These are phyloP conservation scores for Geoglossum cookeanum DNA, from an alignment of 2,329 filamentous ascomycete species.

Conservation along the genomic window DNA sequence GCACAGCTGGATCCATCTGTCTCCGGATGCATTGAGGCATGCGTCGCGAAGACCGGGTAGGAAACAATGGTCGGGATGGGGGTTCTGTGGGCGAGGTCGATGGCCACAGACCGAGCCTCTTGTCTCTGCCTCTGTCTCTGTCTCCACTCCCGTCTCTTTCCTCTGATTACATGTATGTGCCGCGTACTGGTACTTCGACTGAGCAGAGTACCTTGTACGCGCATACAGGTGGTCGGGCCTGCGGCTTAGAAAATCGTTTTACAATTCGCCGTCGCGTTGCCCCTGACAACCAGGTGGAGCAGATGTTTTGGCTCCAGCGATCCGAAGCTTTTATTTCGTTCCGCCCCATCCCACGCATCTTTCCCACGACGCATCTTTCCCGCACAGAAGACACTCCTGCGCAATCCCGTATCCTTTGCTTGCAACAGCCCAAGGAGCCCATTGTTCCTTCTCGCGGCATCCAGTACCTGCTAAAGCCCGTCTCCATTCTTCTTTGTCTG, in stretches of 20 bases:
- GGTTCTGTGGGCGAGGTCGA: neutral
- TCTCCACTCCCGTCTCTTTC: too few relatives aligned
- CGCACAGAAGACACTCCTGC: neutral
- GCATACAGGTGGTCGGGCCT: neutral
- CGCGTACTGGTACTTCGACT: too few relatives aligned
- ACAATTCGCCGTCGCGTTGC: neutral
- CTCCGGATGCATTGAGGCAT: conserved; percentile 18
- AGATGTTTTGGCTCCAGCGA: neutral
- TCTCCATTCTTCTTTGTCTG: too few relatives aligned
- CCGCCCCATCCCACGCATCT: neutral
- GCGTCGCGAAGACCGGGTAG: conserved; percentile 1
- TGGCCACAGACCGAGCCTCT: neutral
- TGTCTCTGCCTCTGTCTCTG: neutral
- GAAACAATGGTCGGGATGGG: neutral
- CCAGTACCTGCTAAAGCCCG: neutral
- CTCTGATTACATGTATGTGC: too few relatives aligned
- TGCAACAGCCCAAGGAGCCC: neutral
- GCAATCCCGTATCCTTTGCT: neutral
- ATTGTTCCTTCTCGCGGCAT: neutral
- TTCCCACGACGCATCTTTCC: neutral
- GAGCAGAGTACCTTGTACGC: too few relatives aligned
- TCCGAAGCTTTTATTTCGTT: neutral
- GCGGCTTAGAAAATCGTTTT: neutral
- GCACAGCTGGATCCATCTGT: conserved; percentile 14
- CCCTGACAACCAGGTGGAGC: neutral